Percentiles rank a stretch among this genome's conserved stretches.
Conservation (phyloP, 2,329 filamentous ascomycete species). For the Xylariaceae sp. region DNA sequence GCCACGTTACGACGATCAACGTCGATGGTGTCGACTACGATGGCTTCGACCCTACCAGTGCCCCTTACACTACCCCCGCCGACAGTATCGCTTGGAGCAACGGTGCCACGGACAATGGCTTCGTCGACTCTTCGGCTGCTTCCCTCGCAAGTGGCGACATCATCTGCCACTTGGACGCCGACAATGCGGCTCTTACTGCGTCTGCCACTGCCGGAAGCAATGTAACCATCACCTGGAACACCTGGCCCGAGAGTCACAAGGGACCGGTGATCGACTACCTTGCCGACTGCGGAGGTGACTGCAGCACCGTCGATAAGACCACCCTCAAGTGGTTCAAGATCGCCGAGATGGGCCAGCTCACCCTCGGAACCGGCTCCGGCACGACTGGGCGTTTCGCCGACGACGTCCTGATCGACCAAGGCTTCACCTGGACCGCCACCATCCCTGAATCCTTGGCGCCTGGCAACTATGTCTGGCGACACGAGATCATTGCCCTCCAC, state of each 20-base stretch:
- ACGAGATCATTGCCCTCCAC: slow-evolving; percentile 47
- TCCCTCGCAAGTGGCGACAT: slow-evolving; percentile 26
- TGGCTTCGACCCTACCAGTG: slow-evolving; percentile 6
- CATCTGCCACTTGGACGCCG: slow-evolving; percentile 33
- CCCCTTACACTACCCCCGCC: slow-evolving; percentile 1
- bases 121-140: slow-evolving; percentile 35
- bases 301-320: slow-evolving; percentile 24
- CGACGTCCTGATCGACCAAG: slow-evolving; percentile 38
- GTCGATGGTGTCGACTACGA: slow-evolving; percentile 1
- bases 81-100: slow-evolving; percentile 28
- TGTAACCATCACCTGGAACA: slow-evolving; percentile 57
- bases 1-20: neutral
- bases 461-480: slow-evolving; percentile 45
- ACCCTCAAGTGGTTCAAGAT: slow-evolving; percentile 29
- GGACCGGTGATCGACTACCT: slow-evolving; percentile 32
- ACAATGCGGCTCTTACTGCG: slow-evolving; percentile 25
- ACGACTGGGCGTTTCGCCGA: slow-evolving; percentile 29
- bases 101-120: slow-evolving; percentile 30
- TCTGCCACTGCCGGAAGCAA: slow-evolving; percentile 54
- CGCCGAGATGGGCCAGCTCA: slow-evolving; percentile 20
- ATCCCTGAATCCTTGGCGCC: slow-evolving; percentile 37
- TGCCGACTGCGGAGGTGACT: slow-evolving; percentile 29
- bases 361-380: slow-evolving; percentile 33
- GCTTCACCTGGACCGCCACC: slow-evolving; percentile 41
- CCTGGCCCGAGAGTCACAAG: slow-evolving; percentile 59